Evolutionary conservation across 2,329 filamentous ascomycete genomes (phyloP).

Genomic region (Pyricularia grisea): DNA sequence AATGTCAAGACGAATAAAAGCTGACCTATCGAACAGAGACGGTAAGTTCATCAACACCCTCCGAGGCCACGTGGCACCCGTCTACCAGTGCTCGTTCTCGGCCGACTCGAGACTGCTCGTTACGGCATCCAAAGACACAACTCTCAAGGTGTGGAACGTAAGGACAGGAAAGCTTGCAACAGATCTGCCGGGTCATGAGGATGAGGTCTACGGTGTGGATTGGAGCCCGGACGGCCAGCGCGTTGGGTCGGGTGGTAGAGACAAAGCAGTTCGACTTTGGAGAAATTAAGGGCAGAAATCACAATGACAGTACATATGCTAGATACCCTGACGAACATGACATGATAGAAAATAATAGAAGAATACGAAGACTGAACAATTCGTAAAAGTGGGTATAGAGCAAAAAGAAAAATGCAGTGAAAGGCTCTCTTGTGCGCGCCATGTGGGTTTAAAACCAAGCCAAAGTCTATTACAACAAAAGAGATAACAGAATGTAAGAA

Average conservation of each 20-base stretch:
- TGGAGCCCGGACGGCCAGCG: constrained; percentile 88
- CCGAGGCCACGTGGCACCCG: constrained; percentile 78
- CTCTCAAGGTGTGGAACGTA: constrained; percentile 91
- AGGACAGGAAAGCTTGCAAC: constrained; percentile 68
- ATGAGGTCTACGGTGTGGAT: constrained; percentile 90
- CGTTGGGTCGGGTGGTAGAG: constrained; percentile 86
- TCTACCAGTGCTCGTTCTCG: constrained; percentile 89
- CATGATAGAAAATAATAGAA: not conserved
- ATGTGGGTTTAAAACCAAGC: not conserved
- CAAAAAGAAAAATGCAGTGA: not conserved
- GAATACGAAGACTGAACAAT: not conserved
- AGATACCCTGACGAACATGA: not conserved
- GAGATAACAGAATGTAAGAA: too few relatives aligned
- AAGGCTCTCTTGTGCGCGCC: not conserved
- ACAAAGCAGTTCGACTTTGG: constrained; percentile 68
- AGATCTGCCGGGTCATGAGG: constrained; percentile 82
- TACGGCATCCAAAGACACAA: constrained; percentile 84
- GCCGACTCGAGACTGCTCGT: constrained; percentile 86
- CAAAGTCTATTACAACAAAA: not conserved
- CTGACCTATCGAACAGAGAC: constrained; percentile 29
- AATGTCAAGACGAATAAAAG: not conserved
- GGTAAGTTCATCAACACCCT: constrained; percentile 79
- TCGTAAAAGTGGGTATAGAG: not conserved
- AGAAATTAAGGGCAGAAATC: constrained; percentile 37
- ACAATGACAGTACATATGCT: not conserved